Conservation (phyloP, 2,329 filamentous ascomycete species). For the Fusarium sp. region DNA sequence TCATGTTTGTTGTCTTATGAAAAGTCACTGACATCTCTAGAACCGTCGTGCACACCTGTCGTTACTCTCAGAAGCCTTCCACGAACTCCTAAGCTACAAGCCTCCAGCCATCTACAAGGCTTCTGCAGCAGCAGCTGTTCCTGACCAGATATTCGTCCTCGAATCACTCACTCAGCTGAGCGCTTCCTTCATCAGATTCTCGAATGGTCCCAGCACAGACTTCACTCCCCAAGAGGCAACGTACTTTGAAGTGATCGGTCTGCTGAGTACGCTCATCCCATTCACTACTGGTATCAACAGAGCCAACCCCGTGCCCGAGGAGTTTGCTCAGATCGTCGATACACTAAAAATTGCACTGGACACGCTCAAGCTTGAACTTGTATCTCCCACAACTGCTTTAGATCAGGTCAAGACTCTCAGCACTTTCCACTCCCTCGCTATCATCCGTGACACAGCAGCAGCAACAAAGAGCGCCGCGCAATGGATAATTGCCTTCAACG, state of each 20-base stretch:
- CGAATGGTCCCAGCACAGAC: slow-evolving; percentile 47
- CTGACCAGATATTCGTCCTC: slow-evolving; percentile 59
- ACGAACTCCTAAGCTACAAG: slow-evolving; percentile 62
- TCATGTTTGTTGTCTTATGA: background rate
- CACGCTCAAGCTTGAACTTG: slow-evolving; percentile 33
- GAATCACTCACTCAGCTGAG: slow-evolving; percentile 58
- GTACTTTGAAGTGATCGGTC: slow-evolving; percentile 58
- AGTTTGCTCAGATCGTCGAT: slow-evolving; percentile 46
- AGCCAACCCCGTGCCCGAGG: slow-evolving; percentile 37
- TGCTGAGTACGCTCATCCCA: slow-evolving; percentile 55
- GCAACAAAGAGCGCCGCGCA: slow-evolving; percentile 50
- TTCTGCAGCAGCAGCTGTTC: slow-evolving; percentile 50
- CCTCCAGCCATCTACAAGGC: slow-evolving; percentile 65
- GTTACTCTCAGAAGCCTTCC: slow-evolving; percentile 63
- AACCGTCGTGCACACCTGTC: slow-evolving; percentile 62
- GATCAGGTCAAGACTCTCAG: slow-evolving; percentile 45
- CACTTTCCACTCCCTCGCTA: slow-evolving; percentile 53
- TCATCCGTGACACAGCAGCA: slow-evolving; percentile 54
- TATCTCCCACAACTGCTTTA: slow-evolving; percentile 20
- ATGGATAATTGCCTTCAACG: slow-evolving; percentile 53
- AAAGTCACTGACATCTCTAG: slow-evolving; percentile 50
- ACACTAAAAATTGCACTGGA: slow-evolving; percentile 32
- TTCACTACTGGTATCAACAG: slow-evolving; percentile 46
- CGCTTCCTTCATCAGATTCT: slow-evolving; percentile 57
- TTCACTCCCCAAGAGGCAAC: slow-evolving; percentile 58